phyloP scores from a whole-genome alignment of 306 rosid genomes.

The Dryas alaskensis region DNA sequence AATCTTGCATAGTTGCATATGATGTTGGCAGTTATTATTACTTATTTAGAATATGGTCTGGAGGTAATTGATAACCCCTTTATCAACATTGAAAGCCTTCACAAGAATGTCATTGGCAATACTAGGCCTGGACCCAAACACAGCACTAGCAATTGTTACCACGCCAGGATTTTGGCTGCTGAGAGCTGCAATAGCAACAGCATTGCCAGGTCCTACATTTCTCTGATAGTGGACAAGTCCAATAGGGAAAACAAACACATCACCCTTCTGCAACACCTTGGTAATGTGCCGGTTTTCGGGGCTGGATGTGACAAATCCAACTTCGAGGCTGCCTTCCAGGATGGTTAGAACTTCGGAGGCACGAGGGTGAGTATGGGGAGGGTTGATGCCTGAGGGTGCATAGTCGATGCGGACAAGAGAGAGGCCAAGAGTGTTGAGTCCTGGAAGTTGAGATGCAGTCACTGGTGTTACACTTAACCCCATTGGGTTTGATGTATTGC shows the following conservation, averaged over 20 bases:
- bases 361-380: conserved; percentile 48
- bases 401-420: conserved; percentile 37
- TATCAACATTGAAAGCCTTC: conserved; percentile 34
- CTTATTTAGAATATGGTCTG: conserved; percentile 22
- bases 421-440: conserved; percentile 40
- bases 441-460: conserved; percentile 26
- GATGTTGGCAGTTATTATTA: no score
- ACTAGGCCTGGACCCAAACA: conserved; percentile 35
- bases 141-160: conserved; percentile 23
- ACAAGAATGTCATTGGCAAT: conserved; percentile 27
- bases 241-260: conserved; percentile 38
- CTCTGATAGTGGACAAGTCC: conserved; percentile 42
- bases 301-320: conserved; percentile 37
- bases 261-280: conserved; percentile 37
- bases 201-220: conserved; percentile 27
- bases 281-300: conserved; percentile 28
- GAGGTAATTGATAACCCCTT: conserved; percentile 26
- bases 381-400: conserved; percentile 32
- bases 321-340: conserved; percentile 39
- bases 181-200: conserved; percentile 35
- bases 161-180: conserved; percentile 45
- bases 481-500: conserved; percentile 27
- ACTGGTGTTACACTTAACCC: conserved; percentile 32
- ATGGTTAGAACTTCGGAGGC: conserved; percentile 38
- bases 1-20: no score